These are phyloP conservation scores for Castanea mollissima DNA, from an alignment of 306 rosid genomes.

Conservation along the genomic window DNA sequence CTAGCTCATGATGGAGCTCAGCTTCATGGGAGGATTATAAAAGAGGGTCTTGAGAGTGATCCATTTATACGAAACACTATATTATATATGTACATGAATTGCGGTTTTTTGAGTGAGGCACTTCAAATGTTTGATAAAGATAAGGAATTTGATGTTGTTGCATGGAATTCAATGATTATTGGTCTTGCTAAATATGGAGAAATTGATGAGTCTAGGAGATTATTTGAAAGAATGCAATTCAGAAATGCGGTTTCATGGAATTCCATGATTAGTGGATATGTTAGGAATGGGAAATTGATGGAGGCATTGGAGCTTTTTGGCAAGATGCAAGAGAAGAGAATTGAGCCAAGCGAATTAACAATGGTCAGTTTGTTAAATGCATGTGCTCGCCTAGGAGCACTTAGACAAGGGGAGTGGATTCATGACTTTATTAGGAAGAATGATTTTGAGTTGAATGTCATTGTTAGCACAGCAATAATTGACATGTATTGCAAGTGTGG, in stretches of 20 bases:
- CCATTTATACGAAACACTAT: slow-evolving; percentile 57
- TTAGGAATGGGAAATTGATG: slow-evolving; percentile 60
- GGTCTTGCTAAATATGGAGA: slow-evolving; percentile 74
- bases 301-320: slow-evolving; percentile 64
- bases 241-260: slow-evolving; percentile 73
- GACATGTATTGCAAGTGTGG: slow-evolving; percentile 91
- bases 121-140: slow-evolving; percentile 46
- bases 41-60: slow-evolving; percentile 57
- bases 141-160: slow-evolving; percentile 53
- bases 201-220: slow-evolving; percentile 54
- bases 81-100: slow-evolving; percentile 60
- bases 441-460: slow-evolving; percentile 51
- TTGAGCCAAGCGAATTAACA: slow-evolving; percentile 69
- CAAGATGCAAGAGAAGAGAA: slow-evolving; percentile 51
- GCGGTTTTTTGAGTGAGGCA: slow-evolving; percentile 68
- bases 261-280: slow-evolving; percentile 79
- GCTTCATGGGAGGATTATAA: slow-evolving; percentile 78
- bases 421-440: slow-evolving; percentile 58
- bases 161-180: slow-evolving; percentile 81
- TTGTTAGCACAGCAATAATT: slow-evolving; percentile 70
- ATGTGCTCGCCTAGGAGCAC: slow-evolving; percentile 82
- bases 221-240: slow-evolving; percentile 61
- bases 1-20: slow-evolving; percentile 61
- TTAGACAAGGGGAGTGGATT: slow-evolving; percentile 77
- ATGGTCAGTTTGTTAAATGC: slow-evolving; percentile 90